These are phyloP conservation scores for Tolypocladium endophyticum DNA, from an alignment of 2,329 filamentous ascomycete genomes.

Conservation along the genomic window DNA sequence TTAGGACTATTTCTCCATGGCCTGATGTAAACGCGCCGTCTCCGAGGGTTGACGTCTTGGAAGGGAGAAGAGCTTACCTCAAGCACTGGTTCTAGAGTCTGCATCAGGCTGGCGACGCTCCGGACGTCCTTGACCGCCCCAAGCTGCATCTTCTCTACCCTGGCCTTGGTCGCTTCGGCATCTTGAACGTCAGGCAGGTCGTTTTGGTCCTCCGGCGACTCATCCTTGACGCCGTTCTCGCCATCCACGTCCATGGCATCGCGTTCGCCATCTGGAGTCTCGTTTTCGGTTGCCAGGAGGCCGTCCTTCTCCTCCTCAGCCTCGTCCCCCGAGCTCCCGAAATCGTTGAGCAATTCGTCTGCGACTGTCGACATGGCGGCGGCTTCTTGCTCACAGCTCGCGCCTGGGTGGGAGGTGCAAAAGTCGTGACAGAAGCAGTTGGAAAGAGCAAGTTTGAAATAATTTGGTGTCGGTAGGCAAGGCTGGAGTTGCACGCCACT, in stretches of 20 bases:
- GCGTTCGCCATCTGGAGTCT: conserved; percentile 26
- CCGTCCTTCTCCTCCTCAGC: conserved; percentile 49
- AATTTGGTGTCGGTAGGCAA: not conserved
- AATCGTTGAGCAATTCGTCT: conserved; percentile 81
- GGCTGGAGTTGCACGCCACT: not conserved
- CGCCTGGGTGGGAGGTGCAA: not conserved
- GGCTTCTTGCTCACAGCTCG: not conserved
- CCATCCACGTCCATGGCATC: conserved; percentile 49
- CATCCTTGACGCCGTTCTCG: conserved; percentile 44
- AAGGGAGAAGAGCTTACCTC: conserved; percentile 39
- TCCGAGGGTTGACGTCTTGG: conserved; percentile 9
- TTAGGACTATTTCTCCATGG: conserved; percentile 56
- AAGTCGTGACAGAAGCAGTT: not conserved
- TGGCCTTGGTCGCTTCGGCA: conserved; percentile 62
- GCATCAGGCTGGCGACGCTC: conserved; percentile 71
- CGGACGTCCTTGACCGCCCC: conserved; percentile 65
- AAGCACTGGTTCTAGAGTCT: conserved; percentile 67
- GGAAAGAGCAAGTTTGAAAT: not conserved
- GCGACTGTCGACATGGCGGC: conserved; percentile 73
- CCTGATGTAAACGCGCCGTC: conserved; percentile 51
- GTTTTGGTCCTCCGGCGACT: conserved; percentile 31
- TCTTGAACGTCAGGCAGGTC: conserved; percentile 44
- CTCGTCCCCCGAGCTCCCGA: conserved; percentile 57
- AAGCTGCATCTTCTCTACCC: conserved; percentile 75
- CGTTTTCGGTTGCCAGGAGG: conserved; percentile 30